phyloP scores from a whole-genome alignment of 306 rosid species.

The Calophaca sinica region DNA sequence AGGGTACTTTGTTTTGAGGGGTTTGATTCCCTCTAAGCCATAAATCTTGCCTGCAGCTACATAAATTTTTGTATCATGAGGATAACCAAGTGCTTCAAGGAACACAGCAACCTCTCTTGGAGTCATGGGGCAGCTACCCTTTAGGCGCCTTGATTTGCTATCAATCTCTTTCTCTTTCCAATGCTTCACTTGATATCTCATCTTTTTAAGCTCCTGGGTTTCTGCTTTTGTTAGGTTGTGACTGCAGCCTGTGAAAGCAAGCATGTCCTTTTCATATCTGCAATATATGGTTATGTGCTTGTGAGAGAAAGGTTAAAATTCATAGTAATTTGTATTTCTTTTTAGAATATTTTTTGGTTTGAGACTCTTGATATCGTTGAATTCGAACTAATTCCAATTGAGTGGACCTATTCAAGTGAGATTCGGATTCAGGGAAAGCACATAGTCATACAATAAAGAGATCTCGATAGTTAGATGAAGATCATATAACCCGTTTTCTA shows the following conservation, averaged over 20 bases:
- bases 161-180: constrained; percentile 75
- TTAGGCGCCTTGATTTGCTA: constrained; percentile 47
- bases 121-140: constrained; percentile 79
- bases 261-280: constrained; percentile 87
- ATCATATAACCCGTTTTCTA: too few relatives aligned
- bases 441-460: too few relatives aligned
- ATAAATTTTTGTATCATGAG: constrained; percentile 64
- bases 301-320: background rate
- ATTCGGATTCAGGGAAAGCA: too few relatives aligned
- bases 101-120: constrained; percentile 78
- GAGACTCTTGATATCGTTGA: too few relatives aligned
- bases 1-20: constrained; percentile 58
- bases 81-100: constrained; percentile 73
- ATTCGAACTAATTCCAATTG: too few relatives aligned
- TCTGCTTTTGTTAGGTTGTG: constrained; percentile 62
- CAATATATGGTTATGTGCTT: constrained; percentile 23
- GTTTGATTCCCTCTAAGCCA: constrained; percentile 56
- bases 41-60: constrained; percentile 64
- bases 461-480: too few relatives aligned
- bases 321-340: background rate
- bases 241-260: constrained; percentile 80
- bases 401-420: too few relatives aligned
- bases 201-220: constrained; percentile 44
- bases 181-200: constrained; percentile 59
- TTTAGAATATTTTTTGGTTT: background rate